Evolutionary conservation across 306 rosid species (phyloP), one percentile per base, ranked within the genome.

Genomic region (Lathyrus oleraceus): DNA sequence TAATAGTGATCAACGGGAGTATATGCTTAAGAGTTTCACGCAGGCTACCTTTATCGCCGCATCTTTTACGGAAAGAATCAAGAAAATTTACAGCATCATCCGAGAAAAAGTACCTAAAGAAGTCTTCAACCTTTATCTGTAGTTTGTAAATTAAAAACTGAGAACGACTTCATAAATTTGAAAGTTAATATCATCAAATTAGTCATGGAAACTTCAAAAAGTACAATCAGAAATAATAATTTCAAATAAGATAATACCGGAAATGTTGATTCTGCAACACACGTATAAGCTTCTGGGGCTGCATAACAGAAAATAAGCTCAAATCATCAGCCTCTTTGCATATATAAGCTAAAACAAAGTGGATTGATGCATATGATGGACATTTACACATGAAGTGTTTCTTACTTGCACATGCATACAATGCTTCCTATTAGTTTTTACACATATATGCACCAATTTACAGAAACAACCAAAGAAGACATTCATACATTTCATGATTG

Each of bases 21-120:
- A 21, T 4, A 25, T 21, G 36, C 43, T 60, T 19, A 56, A 70
- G 39, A 54, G 69, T 52, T 78, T 59, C 76, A 47, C 17, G 51
- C 48, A 65, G 38, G 67, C 82, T 74, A 94, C 99, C 99, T 91
- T 89, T 94, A 77, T 94, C 97, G 42, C 97, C 97, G 30, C 99
- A 89, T 39, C 80, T 83, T 59, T 70, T 74, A 82, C 84, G 99
- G 78, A 84, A 91, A 65, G 83, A 81, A 76, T 85, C 87, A 0
- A 51, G 63, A 81, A 91, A 94, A 74, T 51, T 73, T 80, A 74
- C 77, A 53, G 87, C 87, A 45, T 79, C 84, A 21, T 94, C 96
- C 43, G 95, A 87, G 80, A 87, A 89, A 70, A 87, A 91, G 66
- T 83, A 83, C 78, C 60, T 82, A 81, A 91, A 91, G 81, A 94